A percentile compares a stretch with the other conserved stretches of the same genome.
Conservation (phyloP, 1,139 yeast genomes). For the Oligophagozyma castellii region DNA sequence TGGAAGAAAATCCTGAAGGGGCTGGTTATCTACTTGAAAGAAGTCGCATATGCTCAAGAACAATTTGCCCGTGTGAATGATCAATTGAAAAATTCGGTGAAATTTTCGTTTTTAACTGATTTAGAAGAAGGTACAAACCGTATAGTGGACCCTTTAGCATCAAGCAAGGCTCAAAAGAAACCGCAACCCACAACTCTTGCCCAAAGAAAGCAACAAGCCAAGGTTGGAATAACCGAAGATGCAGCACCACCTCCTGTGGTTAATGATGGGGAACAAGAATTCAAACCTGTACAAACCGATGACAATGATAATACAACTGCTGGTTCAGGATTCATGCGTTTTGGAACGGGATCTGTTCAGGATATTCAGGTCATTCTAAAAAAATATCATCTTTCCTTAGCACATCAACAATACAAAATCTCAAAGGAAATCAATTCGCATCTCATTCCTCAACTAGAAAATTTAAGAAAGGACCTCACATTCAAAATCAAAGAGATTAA, state of each 20-base stretch:
- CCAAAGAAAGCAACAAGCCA: constrained; percentile 8
- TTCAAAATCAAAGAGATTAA: constrained; percentile 47
- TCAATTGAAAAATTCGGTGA: constrained; percentile 48
- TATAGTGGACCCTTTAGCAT: constrained; percentile 23
- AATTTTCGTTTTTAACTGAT: constrained; percentile 37
- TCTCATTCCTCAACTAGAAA: constrained; percentile 57
- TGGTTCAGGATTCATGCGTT: constrained; percentile 37
- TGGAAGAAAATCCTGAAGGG: constrained; percentile 63
- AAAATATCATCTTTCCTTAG: constrained; percentile 32
- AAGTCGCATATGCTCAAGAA: constrained; percentile 50
- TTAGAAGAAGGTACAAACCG: constrained; percentile 22
- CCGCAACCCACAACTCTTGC: constrained; percentile 15
- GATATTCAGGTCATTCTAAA: constrained; percentile 35
- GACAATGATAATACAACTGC: constrained; percentile 13
- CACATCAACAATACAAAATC: constrained; percentile 33
- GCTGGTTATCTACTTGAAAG: constrained; percentile 45
- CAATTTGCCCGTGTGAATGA: constrained; percentile 52
- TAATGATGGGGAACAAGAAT: constrained; percentile 1
- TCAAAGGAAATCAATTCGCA: constrained; percentile 45
- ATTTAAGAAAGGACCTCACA: constrained; percentile 49
- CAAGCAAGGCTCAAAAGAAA: constrained; percentile 11
- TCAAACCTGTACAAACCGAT: constrained; percentile 2
- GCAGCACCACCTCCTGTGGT: background rate
- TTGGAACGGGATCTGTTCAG: constrained; percentile 37
- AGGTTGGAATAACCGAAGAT: constrained; percentile 7